phyloP scores from a whole-genome alignment of 805 yeast species.

The Sungouiozyma intestinalis region DNA sequence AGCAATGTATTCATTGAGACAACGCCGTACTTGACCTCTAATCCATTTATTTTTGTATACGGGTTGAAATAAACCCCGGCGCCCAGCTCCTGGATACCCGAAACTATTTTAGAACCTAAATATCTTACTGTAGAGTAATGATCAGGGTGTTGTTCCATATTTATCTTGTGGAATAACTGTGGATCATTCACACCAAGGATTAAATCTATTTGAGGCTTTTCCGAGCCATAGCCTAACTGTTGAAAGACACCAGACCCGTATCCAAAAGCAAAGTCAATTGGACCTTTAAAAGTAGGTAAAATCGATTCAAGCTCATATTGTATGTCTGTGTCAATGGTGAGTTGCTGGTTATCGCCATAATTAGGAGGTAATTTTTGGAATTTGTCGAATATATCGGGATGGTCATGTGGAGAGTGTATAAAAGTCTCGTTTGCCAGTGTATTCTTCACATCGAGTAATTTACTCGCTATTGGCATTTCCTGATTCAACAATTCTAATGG shows the following conservation, averaged over 20 bases:
- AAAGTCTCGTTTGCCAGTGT: too few relatives aligned
- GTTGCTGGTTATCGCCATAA: conserved; percentile 50
- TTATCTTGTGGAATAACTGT: conserved; percentile 63
- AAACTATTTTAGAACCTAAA: conserved; percentile 50
- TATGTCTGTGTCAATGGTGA: conserved; percentile 35
- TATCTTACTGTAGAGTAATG: conserved; percentile 67
- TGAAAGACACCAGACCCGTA: conserved; percentile 91
- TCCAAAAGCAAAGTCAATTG: conserved; percentile 74
- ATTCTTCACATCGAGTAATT: too few relatives aligned
- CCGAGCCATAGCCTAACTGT: conserved; percentile 45
- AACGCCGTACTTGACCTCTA: conserved; percentile 75
- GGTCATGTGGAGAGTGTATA: too few relatives aligned
- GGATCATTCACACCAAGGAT: conserved; percentile 74
- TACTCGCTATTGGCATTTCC: too few relatives aligned
- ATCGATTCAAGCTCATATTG: conserved; percentile 39
- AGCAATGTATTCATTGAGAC: conserved; percentile 52
- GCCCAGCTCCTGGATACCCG: conserved; percentile 55
- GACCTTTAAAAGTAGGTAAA: conserved; percentile 53
- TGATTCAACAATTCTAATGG: too few relatives aligned
- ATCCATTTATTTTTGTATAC: conserved; percentile 53
- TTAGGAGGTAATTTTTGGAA: conserved; percentile 37
- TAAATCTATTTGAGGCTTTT: conserved; percentile 70
- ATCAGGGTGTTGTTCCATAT: conserved; percentile 51
- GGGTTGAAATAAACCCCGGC: conserved; percentile 96
- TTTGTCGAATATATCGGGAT: too few relatives aligned